phyloP scores from a whole-genome alignment of 495 filamentous ascomycete species.

The Aspergillus sclerotiicarbonarius region DNA sequence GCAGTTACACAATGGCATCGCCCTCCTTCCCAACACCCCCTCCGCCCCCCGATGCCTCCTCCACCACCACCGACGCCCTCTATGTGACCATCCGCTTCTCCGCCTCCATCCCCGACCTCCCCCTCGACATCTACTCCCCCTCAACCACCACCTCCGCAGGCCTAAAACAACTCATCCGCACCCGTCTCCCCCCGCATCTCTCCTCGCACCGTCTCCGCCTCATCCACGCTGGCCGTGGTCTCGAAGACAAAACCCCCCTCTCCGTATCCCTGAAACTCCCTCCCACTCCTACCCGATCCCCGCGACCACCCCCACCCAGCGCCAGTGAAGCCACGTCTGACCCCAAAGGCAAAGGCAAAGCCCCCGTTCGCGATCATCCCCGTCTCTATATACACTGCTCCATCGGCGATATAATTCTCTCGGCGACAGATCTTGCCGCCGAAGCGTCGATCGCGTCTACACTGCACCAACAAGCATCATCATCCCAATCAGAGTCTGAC shows the following conservation, averaged over 20 bases:
- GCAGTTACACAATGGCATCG: conserved; percentile 10
- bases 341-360: conserved; percentile 56
- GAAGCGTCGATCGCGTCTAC: conserved; percentile 58
- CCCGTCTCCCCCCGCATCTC: conserved; percentile 60
- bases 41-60: conserved; percentile 14
- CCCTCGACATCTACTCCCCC: conserved; percentile 68
- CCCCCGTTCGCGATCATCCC: conserved; percentile 43
- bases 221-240: conserved; percentile 82
- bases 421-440: conserved; percentile 61
- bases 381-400: conserved; percentile 87
- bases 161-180: conserved; percentile 79
- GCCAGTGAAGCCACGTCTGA: conserved; percentile 23
- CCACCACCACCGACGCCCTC: conserved; percentile 44
- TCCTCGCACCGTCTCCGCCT: conserved; percentile 71
- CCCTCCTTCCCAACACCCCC: not conserved
- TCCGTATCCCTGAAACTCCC: conserved; percentile 61
- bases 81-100: conserved; percentile 86
- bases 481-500: not conserved
- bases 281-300: conserved; percentile 44
- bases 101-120: conserved; percentile 76
- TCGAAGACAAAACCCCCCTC: conserved; percentile 68
- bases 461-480: conserved; percentile 4
- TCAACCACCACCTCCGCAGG: conserved; percentile 65
- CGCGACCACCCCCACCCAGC: conserved; percentile 18
- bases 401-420: conserved; percentile 65